These are phyloP conservation scores for Suhomyces canberraensis DNA, from an alignment of 805 yeast genomes.

Conservation along the genomic window DNA sequence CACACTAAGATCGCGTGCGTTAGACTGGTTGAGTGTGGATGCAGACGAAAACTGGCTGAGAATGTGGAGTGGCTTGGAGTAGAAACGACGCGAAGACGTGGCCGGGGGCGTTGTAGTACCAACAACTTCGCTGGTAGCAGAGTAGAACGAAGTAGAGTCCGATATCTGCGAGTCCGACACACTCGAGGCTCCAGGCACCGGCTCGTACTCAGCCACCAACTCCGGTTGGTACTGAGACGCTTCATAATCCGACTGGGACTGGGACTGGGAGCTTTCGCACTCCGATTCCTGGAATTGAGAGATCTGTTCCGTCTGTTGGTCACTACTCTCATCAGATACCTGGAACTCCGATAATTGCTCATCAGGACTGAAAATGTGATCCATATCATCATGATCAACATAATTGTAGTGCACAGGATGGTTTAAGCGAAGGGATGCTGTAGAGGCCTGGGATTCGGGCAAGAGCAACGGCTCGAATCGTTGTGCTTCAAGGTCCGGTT, in stretches of 20 bases:
- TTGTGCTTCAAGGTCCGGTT: slow-evolving; percentile 11
- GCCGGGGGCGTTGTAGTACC: background rate
- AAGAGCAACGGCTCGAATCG: background rate
- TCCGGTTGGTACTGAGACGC: background rate
- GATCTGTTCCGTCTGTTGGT: background rate
- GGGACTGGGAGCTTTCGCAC: background rate
- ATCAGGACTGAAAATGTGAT: background rate
- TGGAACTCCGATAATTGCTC: background rate
- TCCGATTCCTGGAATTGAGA: background rate
- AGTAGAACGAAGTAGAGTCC: slow-evolving; percentile 11
- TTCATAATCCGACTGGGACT: background rate
- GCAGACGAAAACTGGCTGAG: slow-evolving; percentile 16
- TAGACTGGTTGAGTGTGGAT: slow-evolving; percentile 1
- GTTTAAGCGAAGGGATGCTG: background rate
- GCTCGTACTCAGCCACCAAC: background rate
- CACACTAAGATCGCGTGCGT: slow-evolving; percentile 13
- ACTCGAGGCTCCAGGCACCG: background rate
- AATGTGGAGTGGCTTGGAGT: slow-evolving; percentile 24
- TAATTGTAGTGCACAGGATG: background rate
- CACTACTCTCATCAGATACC: background rate
- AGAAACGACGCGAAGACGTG: slow-evolving; percentile 11
- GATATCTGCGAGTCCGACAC: slow-evolving; percentile 1
- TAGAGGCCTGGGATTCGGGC: background rate
- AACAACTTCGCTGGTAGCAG: slow-evolving; percentile 10
- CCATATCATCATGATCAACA: background rate